These are phyloP conservation scores for Dovyalis caffra DNA, from an alignment of 345 rosid genomes.

Conservation along the genomic window DNA sequence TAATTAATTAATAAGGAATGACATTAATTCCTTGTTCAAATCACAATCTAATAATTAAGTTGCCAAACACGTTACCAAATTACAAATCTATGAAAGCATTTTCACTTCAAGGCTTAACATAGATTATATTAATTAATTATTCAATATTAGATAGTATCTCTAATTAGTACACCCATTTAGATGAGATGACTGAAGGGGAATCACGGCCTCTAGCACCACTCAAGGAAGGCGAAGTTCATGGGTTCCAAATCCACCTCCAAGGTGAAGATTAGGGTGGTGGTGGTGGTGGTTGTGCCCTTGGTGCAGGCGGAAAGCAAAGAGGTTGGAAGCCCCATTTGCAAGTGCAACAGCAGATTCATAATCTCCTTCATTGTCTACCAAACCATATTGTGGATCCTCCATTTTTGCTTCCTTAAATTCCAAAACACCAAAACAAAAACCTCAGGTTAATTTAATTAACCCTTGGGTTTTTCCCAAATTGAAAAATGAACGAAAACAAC, in stretches of 20 bases:
- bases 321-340: slow-evolving; percentile 36
- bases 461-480: background rate
- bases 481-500: background rate
- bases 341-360: slow-evolving; percentile 35
- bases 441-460: background rate
- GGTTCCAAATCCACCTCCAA: slow-evolving; percentile 26
- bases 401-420: slow-evolving; percentile 36
- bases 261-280: slow-evolving; percentile 15
- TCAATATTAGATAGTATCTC: background rate
- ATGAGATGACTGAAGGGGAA: background rate
- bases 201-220: background rate
- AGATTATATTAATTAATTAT: background rate
- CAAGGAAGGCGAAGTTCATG: slow-evolving; percentile 42
- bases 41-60: too few relatives aligned
- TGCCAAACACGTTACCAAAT: too few relatives aligned
- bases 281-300: slow-evolving; percentile 18
- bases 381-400: slow-evolving; percentile 37
- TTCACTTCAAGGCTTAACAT: too few relatives aligned
- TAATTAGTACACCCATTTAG: background rate
- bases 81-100: too few relatives aligned
- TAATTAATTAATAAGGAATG: too few relatives aligned
- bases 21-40: too few relatives aligned
- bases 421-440: background rate
- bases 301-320: slow-evolving; percentile 38
- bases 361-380: slow-evolving; percentile 39